A percentile compares a stretch with the other conserved stretches of the same genome.
Conservation (phyloP, 2,329 filamentous ascomycete genomes). For the Pseudogymnoascus sp. region DNA sequence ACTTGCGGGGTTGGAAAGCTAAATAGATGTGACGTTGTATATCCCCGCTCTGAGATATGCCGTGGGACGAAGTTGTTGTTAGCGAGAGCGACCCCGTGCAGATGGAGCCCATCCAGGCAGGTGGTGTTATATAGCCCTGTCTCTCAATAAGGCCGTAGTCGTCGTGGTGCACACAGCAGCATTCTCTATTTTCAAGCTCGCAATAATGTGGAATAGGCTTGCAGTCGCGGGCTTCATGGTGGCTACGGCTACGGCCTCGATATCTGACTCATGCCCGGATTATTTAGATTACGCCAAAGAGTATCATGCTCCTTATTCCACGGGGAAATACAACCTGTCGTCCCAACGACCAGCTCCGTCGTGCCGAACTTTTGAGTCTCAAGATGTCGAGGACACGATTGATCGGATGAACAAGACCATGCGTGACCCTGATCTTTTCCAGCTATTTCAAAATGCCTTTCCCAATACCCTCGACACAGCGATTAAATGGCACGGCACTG, state of each 20-base stretch:
- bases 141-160: background rate
- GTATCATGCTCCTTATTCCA: constrained; percentile 62
- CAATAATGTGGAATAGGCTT: background rate
- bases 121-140: constrained; percentile 3
- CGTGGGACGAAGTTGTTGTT: background rate
- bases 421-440: constrained; percentile 65
- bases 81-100: background rate
- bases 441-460: constrained; percentile 64
- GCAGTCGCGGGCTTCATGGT: background rate
- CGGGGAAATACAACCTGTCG: constrained; percentile 67
- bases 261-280: constrained; percentile 46
- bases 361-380: constrained; percentile 76
- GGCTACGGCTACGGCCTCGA: background rate
- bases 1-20: constrained; percentile 1
- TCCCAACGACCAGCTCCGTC: constrained; percentile 68
- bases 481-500: constrained; percentile 58
- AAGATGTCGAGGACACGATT: constrained; percentile 69
- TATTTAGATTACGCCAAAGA: constrained; percentile 53
- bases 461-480: constrained; percentile 71
- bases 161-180: background rate
- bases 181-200: background rate
- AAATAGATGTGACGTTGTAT: constrained; percentile 6
- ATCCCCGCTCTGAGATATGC: constrained; percentile 2
- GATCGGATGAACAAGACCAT: constrained; percentile 60
- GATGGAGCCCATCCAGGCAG: background rate